Evolutionary conservation across 192 early-diverging fungal genomes (phyloP), one percentile per base, ranked within the genome.

Genomic region (Oehlia diaphana): DNA sequence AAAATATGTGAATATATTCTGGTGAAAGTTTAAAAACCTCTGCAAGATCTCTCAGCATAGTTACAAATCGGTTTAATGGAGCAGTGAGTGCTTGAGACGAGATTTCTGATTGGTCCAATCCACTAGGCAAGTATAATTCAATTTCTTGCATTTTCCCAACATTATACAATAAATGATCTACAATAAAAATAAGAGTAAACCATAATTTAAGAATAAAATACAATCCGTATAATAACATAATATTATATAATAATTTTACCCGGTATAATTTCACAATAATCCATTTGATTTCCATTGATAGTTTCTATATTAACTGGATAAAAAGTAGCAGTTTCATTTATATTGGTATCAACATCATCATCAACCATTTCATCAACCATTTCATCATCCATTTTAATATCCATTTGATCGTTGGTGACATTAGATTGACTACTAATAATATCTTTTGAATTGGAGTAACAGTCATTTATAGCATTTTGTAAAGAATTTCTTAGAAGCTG

Each of bases 1-100:
- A 96, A 74, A 90, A 97, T 12, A 97, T 86, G 72, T 96, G 94
- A 42, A 96, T 81, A 0, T 89, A 83, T 33, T 81, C 72, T 0
- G 77, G 66, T 3, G 80, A 70, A 2, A 97, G 62, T 23, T 84
- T 83, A 85, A 96, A 95, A 19, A 96, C 92, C 0, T 81, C 86
- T 0, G 81, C 81, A 1, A 92, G 80, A 0, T 74, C 77, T 64
- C 70, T 85, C n/a, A 90, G 63, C 9, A 92, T 26, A 26, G 58
- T 50, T 9, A 83, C 83, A 70, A 92, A 91, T 16, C 78, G 81
- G 0, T 68, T 68, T 71, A 92, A 64, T 0, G 78, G 74, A 5
- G 73, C 80, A 13, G 74, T 21, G 16, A 6, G 4, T 4, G 82
- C 82, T 16, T 21, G 1, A 12, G 44, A 2, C 19, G 37, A 16